phyloP scores from a whole-genome alignment of 441 rosid species.

The Syzygium syzygioides region DNA sequence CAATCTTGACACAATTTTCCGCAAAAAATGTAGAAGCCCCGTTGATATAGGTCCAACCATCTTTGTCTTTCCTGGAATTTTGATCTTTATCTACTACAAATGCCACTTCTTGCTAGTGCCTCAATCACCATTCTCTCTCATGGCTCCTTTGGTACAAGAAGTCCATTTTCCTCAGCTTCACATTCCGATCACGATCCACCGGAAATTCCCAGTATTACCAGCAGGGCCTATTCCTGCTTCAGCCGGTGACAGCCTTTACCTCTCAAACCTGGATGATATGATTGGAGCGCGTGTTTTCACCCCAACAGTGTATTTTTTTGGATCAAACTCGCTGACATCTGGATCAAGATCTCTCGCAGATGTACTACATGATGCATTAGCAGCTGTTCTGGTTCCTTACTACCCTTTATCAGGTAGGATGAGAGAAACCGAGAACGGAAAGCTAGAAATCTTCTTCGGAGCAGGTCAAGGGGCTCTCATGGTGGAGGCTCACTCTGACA shows the following conservation, averaged over 20 bases:
- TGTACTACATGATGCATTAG: slow-evolving; percentile 44
- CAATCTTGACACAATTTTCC: background rate
- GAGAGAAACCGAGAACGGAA: slow-evolving; percentile 55
- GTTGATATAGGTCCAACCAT: background rate
- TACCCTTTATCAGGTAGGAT: slow-evolving; percentile 81
- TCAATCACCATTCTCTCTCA: slow-evolving; percentile 1
- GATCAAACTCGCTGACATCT: slow-evolving; percentile 8
- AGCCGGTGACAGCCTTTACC: slow-evolving; percentile 52
- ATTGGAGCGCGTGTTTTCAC: slow-evolving; percentile 81
- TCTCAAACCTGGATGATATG: slow-evolving; percentile 81
- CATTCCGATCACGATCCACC: slow-evolving; percentile 36
- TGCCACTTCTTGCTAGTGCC: background rate
- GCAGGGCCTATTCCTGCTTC: slow-evolving; percentile 45
- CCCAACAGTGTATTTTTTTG: slow-evolving; percentile 74
- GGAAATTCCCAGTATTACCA: slow-evolving; percentile 35
- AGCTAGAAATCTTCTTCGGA: slow-evolving; percentile 70
- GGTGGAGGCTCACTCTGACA: slow-evolving; percentile 59
- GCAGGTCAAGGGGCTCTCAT: slow-evolving; percentile 62
- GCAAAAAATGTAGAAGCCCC: background rate
- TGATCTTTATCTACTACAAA: background rate
- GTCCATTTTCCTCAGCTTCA: slow-evolving; percentile 42
- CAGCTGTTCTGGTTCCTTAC: slow-evolving; percentile 66
- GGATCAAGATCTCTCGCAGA: slow-evolving; percentile 15
- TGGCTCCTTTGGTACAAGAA: slow-evolving; percentile 57
- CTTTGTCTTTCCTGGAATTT: background rate